Percentiles rank a stretch among this genome's conserved stretches.
phyloP scores from a whole-genome alignment of 208 protist species.

The Leishmania arabica region DNA sequence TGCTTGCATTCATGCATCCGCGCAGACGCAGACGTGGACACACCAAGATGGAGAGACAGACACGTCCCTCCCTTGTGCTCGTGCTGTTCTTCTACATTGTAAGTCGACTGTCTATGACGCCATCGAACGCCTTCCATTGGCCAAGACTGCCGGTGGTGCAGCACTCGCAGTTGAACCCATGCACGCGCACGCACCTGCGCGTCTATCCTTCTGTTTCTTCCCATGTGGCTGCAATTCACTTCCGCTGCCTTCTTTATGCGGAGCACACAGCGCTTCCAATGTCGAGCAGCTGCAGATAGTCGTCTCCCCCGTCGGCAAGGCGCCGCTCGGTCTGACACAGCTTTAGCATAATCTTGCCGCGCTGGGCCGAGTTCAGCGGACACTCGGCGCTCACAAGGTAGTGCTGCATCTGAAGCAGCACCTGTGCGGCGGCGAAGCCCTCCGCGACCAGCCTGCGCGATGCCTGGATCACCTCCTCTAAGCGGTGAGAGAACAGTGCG shows the following conservation, averaged over 20 bases:
- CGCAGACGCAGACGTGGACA: not conserved
- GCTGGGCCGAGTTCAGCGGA: constrained; percentile 62
- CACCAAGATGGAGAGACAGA: not conserved
- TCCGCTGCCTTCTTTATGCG: constrained; percentile 9
- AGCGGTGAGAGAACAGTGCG: constrained; percentile 53
- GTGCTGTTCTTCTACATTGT: not conserved
- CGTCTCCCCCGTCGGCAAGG: constrained; percentile 79
- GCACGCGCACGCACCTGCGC: not conserved
- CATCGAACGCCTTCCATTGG: not conserved
- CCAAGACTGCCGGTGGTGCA: not conserved
- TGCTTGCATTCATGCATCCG: not conserved
- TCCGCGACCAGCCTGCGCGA: constrained; percentile 63
- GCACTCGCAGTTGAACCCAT: not conserved
- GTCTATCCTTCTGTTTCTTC: not conserved
- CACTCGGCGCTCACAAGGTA: constrained; percentile 65
- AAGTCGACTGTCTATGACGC: not conserved
- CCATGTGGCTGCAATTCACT: not conserved
- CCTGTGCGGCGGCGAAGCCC: constrained; percentile 76
- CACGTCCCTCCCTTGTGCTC: not conserved
- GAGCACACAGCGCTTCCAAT: constrained; percentile 58
- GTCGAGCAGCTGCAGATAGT: constrained; percentile 88
- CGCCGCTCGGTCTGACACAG: constrained; percentile 82
- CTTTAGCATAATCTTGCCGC: constrained; percentile 64
- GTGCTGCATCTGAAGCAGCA: constrained; percentile 79
- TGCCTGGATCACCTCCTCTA: constrained; percentile 57